These are phyloP conservation scores for Leccinum broughii DNA, from an alignment of 768 basidiomycete species.

Conservation along the genomic window DNA sequence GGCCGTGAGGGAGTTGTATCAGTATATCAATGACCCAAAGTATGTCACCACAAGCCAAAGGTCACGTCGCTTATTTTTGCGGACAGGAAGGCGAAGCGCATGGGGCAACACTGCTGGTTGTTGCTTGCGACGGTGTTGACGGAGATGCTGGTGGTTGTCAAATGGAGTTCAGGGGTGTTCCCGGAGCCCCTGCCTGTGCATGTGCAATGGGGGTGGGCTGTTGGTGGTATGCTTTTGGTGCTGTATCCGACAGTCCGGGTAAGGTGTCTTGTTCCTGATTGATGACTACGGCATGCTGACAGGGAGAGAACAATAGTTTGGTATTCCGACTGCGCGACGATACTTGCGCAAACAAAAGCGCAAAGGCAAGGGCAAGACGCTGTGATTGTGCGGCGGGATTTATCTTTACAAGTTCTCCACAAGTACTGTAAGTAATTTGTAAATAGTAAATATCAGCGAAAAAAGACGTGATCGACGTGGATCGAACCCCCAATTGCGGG, in stretches of 20 bases:
- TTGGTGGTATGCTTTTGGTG: slow-evolving; percentile 57
- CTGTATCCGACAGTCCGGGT: slow-evolving; percentile 73
- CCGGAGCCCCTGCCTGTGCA: slow-evolving; percentile 56
- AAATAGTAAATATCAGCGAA: no score
- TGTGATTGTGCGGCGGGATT: slow-evolving; percentile 20
- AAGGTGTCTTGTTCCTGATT: slow-evolving; percentile 24
- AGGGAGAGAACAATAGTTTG: slow-evolving; percentile 49
- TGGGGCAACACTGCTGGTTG: slow-evolving; percentile 90
- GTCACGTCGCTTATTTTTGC: slow-evolving; percentile 3
- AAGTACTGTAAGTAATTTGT: no score
- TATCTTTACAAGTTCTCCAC: not conserved
- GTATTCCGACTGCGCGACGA: slow-evolving; percentile 55
- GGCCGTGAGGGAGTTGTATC: slow-evolving; percentile 79
- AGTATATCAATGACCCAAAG: slow-evolving; percentile 83
- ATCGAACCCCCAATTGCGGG: slow-evolving; percentile 15
- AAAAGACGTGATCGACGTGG: slow-evolving; percentile 4
- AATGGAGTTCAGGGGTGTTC: slow-evolving; percentile 80
- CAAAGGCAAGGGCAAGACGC: slow-evolving; percentile 33
- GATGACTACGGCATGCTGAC: slow-evolving; percentile 10
- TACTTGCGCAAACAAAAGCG: slow-evolving; percentile 44
- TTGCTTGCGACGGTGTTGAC: slow-evolving; percentile 83
- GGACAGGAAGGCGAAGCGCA: slow-evolving; percentile 74
- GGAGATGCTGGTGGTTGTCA: slow-evolving; percentile 75
- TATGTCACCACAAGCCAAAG: slow-evolving; percentile 35
- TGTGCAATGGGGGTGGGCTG: slow-evolving; percentile 69